Conservation (phyloP, 2,329 filamentous ascomycete genomes). For the Colletotrichum cereale region DNA sequence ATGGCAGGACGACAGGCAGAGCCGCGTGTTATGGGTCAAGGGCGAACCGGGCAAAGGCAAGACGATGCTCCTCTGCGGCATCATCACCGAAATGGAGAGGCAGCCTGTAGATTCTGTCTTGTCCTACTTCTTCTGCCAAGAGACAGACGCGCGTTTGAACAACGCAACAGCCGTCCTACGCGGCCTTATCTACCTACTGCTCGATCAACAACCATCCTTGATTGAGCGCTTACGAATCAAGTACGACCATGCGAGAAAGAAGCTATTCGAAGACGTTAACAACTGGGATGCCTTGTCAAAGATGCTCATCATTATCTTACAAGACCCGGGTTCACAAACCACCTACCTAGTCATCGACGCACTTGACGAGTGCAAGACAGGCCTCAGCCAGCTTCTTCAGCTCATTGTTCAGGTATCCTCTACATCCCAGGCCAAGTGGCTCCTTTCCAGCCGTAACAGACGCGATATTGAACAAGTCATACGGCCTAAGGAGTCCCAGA, state of each 20-base stretch:
- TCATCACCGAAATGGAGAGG: not conserved
- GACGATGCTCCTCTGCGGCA: not conserved
- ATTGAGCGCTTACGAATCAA: not conserved
- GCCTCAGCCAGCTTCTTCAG: not conserved
- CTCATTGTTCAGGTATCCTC: not conserved
- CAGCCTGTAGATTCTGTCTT: not conserved
- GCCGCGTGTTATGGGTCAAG: not conserved
- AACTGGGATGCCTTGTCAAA: not conserved
- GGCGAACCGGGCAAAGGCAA: not conserved
- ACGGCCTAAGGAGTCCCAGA: not conserved
- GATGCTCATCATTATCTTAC: not conserved
- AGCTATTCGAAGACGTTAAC: not conserved
- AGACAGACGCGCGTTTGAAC: not conserved
- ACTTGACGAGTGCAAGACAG: not conserved
- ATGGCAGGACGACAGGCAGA: not conserved
- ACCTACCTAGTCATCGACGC: not conserved
- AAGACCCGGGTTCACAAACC: not conserved
- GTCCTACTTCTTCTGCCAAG: not conserved
- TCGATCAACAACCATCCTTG: not conserved
- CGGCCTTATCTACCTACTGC: not conserved
- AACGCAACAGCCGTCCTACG: not conserved
- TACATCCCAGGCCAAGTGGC: not conserved
- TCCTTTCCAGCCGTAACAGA: not conserved
- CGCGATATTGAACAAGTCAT: not conserved
- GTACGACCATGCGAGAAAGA: not conserved